Conservation (phyloP, 1,284 basidiomycete species). For the Ustilago xerochloae region DNA sequence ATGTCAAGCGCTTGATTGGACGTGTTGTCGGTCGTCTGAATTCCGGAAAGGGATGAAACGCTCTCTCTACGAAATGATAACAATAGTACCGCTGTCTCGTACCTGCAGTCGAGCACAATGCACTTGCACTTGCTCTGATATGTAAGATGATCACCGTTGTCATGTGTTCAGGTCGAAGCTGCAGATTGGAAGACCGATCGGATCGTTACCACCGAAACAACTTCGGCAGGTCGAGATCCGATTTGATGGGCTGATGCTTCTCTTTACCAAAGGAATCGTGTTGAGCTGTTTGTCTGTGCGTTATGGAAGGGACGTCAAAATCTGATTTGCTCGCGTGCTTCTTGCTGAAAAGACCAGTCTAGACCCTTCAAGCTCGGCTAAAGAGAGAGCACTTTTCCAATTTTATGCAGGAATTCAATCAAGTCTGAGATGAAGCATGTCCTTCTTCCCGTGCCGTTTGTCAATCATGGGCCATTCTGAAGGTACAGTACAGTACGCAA, state of each 20-base stretch:
- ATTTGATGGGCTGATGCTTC: background rate
- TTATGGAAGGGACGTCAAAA: background rate
- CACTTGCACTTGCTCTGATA: no score
- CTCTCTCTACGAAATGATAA: no score
- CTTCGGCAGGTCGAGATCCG: background rate
- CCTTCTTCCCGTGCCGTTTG: no score
- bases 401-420: constrained; percentile 1
- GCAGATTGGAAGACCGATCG: no score
- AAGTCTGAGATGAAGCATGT: no score
- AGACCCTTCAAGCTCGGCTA: constrained; percentile 6
- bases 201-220: background rate
- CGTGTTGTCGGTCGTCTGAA: background rate
- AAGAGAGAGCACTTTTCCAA: no score
- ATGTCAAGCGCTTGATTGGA: background rate
- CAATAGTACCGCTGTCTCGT: no score
- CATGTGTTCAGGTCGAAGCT: background rate
- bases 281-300: background rate
- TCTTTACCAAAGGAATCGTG: background rate
- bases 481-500: no score
- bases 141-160: background rate
- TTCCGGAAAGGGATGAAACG: background rate
- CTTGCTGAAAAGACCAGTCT: background rate
- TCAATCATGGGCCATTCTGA: no score
- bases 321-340: constrained; percentile 6
- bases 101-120: background rate